phyloP scores from a whole-genome alignment of 1,284 basidiomycete genomes.

The Tremellales sp. region DNA sequence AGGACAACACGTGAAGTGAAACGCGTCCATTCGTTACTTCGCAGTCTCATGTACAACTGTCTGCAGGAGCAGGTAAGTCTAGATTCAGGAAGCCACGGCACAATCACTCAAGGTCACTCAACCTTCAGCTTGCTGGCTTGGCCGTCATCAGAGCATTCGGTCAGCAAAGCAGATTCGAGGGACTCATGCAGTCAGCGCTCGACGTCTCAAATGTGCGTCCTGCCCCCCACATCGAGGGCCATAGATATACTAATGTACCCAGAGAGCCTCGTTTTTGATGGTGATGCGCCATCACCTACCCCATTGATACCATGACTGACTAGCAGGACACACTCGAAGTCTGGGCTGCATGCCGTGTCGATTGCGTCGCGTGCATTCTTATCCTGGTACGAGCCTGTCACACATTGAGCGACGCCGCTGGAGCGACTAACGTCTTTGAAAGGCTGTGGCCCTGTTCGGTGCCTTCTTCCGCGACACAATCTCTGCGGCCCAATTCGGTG shows the following conservation, averaged over 20 bases:
- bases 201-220: constrained; percentile 17
- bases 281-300: constrained; percentile 8
- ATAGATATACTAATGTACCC: not conserved
- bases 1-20: constrained; percentile 29
- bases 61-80: constrained; percentile 27
- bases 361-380: constrained; percentile 23
- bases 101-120: not conserved
- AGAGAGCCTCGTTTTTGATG: constrained; percentile 28
- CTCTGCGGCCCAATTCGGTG: constrained; percentile 27
- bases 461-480: constrained; percentile 24
- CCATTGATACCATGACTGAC: not conserved
- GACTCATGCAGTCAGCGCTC: constrained; percentile 9
- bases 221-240: not conserved
- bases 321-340: not conserved
- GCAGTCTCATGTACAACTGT: constrained; percentile 25
- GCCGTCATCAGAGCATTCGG: constrained; percentile 25
- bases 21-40: constrained; percentile 25
- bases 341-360: constrained; percentile 29
- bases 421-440: too few relatives aligned
- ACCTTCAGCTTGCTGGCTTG: constrained; percentile 16
- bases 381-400: constrained; percentile 18
- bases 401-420: too few relatives aligned
- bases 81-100: too few relatives aligned
- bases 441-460: constrained; percentile 19
- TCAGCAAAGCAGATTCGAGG: constrained; percentile 15